Conservation (phyloP, 176 grass and related monocot species). For the Poa annua region DNA sequence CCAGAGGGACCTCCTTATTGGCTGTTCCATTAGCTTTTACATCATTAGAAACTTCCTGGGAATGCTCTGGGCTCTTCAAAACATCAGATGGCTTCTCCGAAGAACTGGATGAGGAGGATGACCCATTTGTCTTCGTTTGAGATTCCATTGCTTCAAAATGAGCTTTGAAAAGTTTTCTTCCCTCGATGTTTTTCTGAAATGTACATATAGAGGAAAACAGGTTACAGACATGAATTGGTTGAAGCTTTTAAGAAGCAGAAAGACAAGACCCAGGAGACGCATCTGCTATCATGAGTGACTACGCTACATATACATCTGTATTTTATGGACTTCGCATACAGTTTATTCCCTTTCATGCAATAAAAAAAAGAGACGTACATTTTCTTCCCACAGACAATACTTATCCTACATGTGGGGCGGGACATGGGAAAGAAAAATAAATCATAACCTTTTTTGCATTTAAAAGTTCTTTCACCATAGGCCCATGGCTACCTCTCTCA, state of each 20-base stretch:
- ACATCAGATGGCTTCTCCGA: constrained; percentile 52
- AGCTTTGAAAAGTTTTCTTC: constrained; percentile 63
- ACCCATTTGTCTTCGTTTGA: constrained; percentile 45
- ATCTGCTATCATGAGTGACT: too few relatives aligned
- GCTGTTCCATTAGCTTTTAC: constrained; percentile 37
- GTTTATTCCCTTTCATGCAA: too few relatives aligned
- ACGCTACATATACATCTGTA: too few relatives aligned
- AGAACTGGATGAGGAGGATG: constrained; percentile 63
- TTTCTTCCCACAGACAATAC: too few relatives aligned
- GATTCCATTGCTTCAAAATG: constrained; percentile 58
- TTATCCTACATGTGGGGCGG: neutral
- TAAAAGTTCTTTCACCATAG: neutral
- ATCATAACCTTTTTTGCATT: neutral
- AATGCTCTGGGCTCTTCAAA: constrained; percentile 37
- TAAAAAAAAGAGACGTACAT: too few relatives aligned
- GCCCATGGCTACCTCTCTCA: neutral
- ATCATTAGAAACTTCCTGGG: constrained; percentile 36
- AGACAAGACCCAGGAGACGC: too few relatives aligned
- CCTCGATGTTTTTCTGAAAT: constrained; percentile 61
- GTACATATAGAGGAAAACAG: constrained; percentile 20
- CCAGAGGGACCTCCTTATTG: constrained; percentile 40
- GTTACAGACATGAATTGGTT: constrained; percentile 38
- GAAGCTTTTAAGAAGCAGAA: neutral
- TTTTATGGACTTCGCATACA: too few relatives aligned
- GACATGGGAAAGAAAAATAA: neutral